Percentiles rank a stretch among this genome's conserved stretches.
Evolutionary conservation across 1,284 basidiomycete species (phyloP).

Genomic region (Mycena sp.): DNA sequence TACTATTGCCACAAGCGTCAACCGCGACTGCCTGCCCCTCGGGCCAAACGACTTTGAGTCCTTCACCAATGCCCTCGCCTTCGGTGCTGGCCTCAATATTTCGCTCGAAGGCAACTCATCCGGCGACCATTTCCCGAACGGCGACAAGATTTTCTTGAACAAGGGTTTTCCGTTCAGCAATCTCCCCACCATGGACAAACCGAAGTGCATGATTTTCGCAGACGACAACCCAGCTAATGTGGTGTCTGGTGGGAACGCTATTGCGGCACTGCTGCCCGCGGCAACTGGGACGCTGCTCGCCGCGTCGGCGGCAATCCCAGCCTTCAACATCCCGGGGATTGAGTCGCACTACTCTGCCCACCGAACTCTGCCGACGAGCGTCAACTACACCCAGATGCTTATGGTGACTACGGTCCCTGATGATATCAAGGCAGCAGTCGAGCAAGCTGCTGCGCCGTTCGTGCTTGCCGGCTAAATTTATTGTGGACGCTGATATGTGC

Average conservation of each 20-base stretch:
- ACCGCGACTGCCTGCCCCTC: constrained; percentile 11
- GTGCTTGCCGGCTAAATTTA: too few relatives aligned
- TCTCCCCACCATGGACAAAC: constrained; percentile 4
- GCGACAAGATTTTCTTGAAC: not conserved
- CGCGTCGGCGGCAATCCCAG: constrained; percentile 12
- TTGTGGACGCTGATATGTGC: too few relatives aligned
- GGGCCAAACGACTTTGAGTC: constrained; percentile 17
- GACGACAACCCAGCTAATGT: not conserved
- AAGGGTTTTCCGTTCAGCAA: not conserved
- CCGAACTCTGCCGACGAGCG: constrained; percentile 14
- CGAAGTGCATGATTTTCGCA: constrained; percentile 15
- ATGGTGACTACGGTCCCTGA: constrained; percentile 12
- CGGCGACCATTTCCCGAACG: not conserved
- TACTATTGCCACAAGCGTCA: not conserved
- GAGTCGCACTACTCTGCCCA: constrained; percentile 18
- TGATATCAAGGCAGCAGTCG: constrained; percentile 7
- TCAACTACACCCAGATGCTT: constrained; percentile 23
- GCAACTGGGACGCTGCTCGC: constrained; percentile 16
- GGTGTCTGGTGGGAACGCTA: too few relatives aligned
- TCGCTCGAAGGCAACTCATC: constrained; percentile 5
- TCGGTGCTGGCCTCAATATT: constrained; percentile 14
- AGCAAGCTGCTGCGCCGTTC: not conserved
- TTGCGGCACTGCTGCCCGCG: not conserved
- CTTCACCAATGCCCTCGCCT: constrained; percentile 8
- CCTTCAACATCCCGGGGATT: constrained; percentile 15